Evolutionary conservation across 2,329 filamentous ascomycete genomes (phyloP).

Genomic region (Sphaceloma murrayae): DNA sequence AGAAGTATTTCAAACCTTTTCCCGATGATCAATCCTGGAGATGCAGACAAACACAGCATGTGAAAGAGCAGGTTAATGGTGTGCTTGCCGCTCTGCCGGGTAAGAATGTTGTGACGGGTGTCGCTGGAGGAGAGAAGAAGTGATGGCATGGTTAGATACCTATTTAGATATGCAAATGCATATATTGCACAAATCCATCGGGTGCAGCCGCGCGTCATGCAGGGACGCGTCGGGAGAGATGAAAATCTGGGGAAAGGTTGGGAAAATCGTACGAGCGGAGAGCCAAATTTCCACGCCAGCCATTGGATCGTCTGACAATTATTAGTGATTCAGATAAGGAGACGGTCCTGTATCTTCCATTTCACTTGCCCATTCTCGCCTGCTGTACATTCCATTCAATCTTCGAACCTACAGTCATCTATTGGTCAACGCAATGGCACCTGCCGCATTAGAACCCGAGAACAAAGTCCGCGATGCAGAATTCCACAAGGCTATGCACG

Average conservation of each 20-base stretch:
- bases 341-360: not conserved
- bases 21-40: constrained; percentile 34
- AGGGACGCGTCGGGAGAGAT: constrained; percentile 27
- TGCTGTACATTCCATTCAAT: constrained; percentile 6
- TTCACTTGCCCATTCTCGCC: constrained; percentile 5
- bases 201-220: not conserved
- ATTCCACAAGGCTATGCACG: constrained; percentile 78
- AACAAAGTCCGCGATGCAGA: constrained; percentile 43
- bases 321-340: constrained; percentile 26
- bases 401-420: too few relatives aligned
- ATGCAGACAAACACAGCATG: constrained; percentile 23
- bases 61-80: constrained; percentile 38
- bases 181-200: too few relatives aligned
- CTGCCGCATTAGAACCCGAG: constrained; percentile 33
- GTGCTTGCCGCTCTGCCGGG: constrained; percentile 44
- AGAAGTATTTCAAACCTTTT: constrained; percentile 35
- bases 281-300: constrained; percentile 8
- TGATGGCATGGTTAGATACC: too few relatives aligned
- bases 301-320: constrained; percentile 8
- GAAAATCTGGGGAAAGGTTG: constrained; percentile 47
- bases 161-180: not conserved
- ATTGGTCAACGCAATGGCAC: constrained; percentile 24
- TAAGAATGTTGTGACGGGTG: not conserved
- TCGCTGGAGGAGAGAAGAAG: not conserved
- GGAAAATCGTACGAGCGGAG: constrained; percentile 13